These are phyloP conservation scores for Rhododendron henanense DNA, from an alignment of 148 eudicot species.

Conservation along the genomic window DNA sequence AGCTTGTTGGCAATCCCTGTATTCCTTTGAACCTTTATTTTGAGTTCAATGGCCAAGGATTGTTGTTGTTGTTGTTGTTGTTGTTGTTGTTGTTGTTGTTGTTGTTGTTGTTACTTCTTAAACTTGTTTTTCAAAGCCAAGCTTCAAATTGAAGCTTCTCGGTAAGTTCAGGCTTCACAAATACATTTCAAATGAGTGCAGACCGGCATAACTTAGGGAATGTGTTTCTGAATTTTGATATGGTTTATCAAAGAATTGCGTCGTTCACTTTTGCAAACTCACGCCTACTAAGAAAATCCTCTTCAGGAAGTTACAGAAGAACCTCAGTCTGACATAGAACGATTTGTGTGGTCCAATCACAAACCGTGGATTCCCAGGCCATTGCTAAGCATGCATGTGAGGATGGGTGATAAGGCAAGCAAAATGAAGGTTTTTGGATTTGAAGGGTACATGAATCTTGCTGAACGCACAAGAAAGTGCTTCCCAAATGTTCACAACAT, in stretches of 20 bases:
- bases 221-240: neutral
- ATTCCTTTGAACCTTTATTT: neutral
- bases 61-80: too few relatives aligned
- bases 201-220: neutral
- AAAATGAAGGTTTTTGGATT: constrained; percentile 90
- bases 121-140: neutral
- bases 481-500: constrained; percentile 69
- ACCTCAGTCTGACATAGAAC: constrained; percentile 47
- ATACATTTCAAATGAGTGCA: neutral
- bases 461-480: constrained; percentile 43
- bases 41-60: too few relatives aligned
- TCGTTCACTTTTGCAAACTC: neutral
- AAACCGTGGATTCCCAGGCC: constrained; percentile 92
- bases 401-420: constrained; percentile 97
- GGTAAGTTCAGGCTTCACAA: neutral
- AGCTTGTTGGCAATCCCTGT: neutral
- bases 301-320: constrained; percentile 33
- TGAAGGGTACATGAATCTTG: constrained; percentile 77
- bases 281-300: neutral
- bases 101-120: too few relatives aligned
- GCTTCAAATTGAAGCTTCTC: neutral
- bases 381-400: constrained; percentile 82
- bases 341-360: constrained; percentile 79
- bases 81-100: too few relatives aligned
- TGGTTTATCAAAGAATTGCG: neutral